Evolutionary conservation across 2,329 filamentous ascomycete species (phyloP), one percentile per base, ranked within the genome.

Genomic region (Sarocladium brachiariae): DNA sequence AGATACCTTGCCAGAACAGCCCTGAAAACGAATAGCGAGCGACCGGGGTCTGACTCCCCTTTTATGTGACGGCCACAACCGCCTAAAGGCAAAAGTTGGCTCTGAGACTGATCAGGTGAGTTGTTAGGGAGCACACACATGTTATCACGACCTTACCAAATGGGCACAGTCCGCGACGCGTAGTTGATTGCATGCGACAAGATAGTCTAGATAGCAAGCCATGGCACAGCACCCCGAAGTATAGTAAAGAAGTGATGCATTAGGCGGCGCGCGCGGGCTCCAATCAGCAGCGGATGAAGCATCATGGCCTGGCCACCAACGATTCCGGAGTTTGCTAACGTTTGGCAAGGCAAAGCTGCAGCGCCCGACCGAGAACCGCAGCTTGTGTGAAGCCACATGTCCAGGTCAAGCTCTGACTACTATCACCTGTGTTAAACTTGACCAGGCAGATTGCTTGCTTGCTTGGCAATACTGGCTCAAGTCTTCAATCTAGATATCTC

Each of bases 201-300:
- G n/a, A n/a, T n/a, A n/a, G n/a, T n/a, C n/a, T n/a, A n/a, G n/a
- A n/a, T n/a, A n/a, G n/a, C n/a, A n/a, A n/a, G 16, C 35, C 19
- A 16, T 8, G 19, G 21, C 33, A 25, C 39, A 43, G 39, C 25
- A 45, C 7, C 39, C 8, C 9, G 43, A 47, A 14, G n/a, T 47
- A n/a, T 33, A 14, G 27, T 47, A 24, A 25, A n/a, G n/a, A 47
- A 31, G 43, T 31, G 43, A 10, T 47, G 43, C 43, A 47, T 47
- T 24, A 47, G 43, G 19, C 25, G 24, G 43, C 43, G 24, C 43
- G 33, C 33, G 43, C 43, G 16, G 25, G 25, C 43, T 33, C 33
- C n/a, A 4, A 13, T 4, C 5, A 18, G 13, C n/a, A 23, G 18
- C 24, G 27, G 33, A 47, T 31, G 25, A 47, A 16, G 39, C 23